Evolutionary conservation across 495 filamentous ascomycete species (phyloP).

Genomic region (Geopyxis carbonaria): DNA sequence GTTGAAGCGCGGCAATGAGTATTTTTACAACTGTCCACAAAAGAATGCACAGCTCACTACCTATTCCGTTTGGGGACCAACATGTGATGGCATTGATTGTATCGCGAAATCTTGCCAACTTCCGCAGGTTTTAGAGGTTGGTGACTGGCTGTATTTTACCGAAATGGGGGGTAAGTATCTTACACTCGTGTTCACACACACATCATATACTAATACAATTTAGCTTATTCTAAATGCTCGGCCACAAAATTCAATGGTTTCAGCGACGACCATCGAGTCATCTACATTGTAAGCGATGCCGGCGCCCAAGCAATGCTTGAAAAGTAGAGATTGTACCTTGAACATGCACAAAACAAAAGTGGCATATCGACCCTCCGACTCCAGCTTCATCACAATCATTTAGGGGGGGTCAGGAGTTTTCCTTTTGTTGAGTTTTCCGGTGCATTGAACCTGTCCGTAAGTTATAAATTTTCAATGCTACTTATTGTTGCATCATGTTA

Average conservation of each 20-base stretch:
- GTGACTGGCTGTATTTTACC: constrained; percentile 97
- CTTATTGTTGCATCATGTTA: no score
- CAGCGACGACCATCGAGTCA: constrained; percentile 72
- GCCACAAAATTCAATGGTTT: constrained; percentile 99
- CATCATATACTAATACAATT: constrained; percentile 11
- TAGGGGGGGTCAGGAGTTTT: no score
- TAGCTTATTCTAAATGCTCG: constrained; percentile 88
- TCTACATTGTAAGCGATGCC: constrained; percentile 86
- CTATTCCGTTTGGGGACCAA: constrained; percentile 97
- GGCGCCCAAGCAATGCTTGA: constrained; percentile 59
- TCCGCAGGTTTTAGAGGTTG: constrained; percentile 57
- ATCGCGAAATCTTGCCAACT: constrained; percentile 63
- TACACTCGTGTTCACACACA: neutral
- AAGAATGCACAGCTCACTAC: constrained; percentile 29
- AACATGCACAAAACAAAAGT: no score
- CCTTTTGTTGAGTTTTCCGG: no score
- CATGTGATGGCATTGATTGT: constrained; percentile 92
- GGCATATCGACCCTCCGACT: no score
- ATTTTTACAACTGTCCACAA: constrained; percentile 36
- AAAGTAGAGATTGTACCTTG: no score
- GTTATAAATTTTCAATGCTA: no score
- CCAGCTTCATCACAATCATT: no score
- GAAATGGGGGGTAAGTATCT: constrained; percentile 56
- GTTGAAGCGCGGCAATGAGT: constrained; percentile 43
- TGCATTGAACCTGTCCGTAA: no score